These are phyloP conservation scores for Mucor saturninus DNA, from an alignment of 371 early-diverging fungal species.

Conservation along the genomic window DNA sequence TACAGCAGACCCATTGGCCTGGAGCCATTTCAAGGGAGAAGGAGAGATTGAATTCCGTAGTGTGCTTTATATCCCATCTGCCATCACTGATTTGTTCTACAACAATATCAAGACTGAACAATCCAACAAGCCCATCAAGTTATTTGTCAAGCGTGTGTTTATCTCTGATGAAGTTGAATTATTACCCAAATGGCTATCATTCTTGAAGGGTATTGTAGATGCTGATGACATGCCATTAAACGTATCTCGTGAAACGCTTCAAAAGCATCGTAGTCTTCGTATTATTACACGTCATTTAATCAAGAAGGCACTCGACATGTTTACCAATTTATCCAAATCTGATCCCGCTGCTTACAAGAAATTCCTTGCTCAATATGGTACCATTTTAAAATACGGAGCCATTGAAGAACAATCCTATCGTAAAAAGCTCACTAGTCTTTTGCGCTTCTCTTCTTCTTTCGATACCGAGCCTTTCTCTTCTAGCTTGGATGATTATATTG, in stretches of 20 bases:
- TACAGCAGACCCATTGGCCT: slow-evolving; percentile 60
- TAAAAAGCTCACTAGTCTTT: slow-evolving; percentile 78
- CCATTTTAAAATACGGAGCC: slow-evolving; percentile 83
- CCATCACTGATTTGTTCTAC: slow-evolving; percentile 72
- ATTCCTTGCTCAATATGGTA: slow-evolving; percentile 80
- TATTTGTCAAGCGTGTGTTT: slow-evolving; percentile 94
- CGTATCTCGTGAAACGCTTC: slow-evolving; percentile 95
- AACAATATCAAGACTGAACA: slow-evolving; percentile 55
- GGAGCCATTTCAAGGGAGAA: slow-evolving; percentile 86
- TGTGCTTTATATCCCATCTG: slow-evolving; percentile 84
- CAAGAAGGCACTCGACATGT: slow-evolving; percentile 88
- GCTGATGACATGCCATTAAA: slow-evolving; percentile 95
- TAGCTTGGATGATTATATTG: slow-evolving; percentile 85
- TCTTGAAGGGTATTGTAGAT: slow-evolving; percentile 87
- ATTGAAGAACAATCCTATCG: slow-evolving; percentile 74
- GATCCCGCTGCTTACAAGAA: slow-evolving; percentile 76
- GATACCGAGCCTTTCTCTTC: slow-evolving; percentile 55
- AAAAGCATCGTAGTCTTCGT: slow-evolving; percentile 81
- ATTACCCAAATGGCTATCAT: slow-evolving; percentile 74
- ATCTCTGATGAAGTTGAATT: slow-evolving; percentile 91
- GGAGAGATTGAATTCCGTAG: slow-evolving; percentile 87
- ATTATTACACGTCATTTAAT: slow-evolving; percentile 84
- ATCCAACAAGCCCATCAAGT: slow-evolving; percentile 87
- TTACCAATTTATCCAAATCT: slow-evolving; percentile 67
- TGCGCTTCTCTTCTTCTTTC: slow-evolving; percentile 81